A percentile compares a stretch with the other conserved stretches of the same genome.
phyloP scores from a whole-genome alignment of 306 rosid species.

The Quercus rubra region DNA sequence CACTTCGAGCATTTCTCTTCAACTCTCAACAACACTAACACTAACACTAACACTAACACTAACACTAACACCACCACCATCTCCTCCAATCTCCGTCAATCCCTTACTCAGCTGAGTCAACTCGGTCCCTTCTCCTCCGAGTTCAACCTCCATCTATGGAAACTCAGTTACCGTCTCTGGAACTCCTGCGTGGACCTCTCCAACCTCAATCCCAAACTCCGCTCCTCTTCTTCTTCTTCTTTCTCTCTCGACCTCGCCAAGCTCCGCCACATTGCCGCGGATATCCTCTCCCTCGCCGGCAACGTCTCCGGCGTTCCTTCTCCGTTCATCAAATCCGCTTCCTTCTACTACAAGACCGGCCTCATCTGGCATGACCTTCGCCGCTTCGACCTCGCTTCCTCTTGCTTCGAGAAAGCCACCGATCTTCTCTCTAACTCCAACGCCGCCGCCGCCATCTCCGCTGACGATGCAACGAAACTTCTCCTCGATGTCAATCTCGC shows the following conservation, averaged over 20 bases:
- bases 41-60: background rate
- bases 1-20: conserved; percentile 49
- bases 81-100: conserved; percentile 46
- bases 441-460: conserved; percentile 11
- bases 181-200: conserved; percentile 87
- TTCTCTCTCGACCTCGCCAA: conserved; percentile 46
- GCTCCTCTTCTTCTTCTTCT: conserved; percentile 28
- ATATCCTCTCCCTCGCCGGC: conserved; percentile 48
- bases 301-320: conserved; percentile 64
- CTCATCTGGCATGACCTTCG: conserved; percentile 62
- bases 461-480: conserved; percentile 49
- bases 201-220: conserved; percentile 57
- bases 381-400: conserved; percentile 73
- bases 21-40: background rate
- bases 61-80: background rate
- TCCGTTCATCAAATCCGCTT: conserved; percentile 58
- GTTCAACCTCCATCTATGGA: conserved; percentile 68
- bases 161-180: conserved; percentile 94
- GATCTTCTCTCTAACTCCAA: conserved; percentile 60
- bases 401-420: conserved; percentile 84
- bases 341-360: conserved; percentile 80
- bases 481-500: conserved; percentile 74
- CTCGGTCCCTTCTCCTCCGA: conserved; percentile 56
- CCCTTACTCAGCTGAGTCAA: conserved; percentile 46
- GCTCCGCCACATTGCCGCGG: conserved; percentile 81